phyloP scores from a whole-genome alignment of 495 filamentous ascomycete genomes.

The Aspergillus sparsus region DNA sequence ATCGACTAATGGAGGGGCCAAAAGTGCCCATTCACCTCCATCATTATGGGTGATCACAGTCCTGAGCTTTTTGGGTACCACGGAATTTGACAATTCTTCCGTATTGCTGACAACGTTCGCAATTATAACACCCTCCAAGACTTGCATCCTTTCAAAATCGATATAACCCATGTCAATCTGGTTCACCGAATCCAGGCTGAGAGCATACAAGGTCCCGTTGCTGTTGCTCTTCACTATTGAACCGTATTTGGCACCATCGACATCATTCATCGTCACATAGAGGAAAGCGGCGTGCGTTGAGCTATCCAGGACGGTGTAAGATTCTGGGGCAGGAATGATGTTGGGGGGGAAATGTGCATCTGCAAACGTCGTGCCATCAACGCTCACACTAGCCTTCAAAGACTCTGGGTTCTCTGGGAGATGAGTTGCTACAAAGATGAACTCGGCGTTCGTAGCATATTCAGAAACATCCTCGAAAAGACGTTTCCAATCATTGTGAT shows the following conservation, averaged over 20 bases:
- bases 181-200: conserved; percentile 77
- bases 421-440: conserved; percentile 83
- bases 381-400: conserved; percentile 74
- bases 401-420: conserved; percentile 61
- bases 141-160: conserved; percentile 94
- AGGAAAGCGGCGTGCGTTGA: conserved; percentile 91
- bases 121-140: conserved; percentile 83
- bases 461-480: conserved; percentile 70
- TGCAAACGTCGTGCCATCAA: conserved; percentile 81
- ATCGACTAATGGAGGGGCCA: conserved; percentile 68
- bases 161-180: conserved; percentile 72
- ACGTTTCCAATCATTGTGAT: conserved; percentile 60
- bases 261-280: conserved; percentile 74
- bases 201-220: conserved; percentile 91
- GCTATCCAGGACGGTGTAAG: conserved; percentile 91
- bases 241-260: conserved; percentile 66
- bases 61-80: conserved; percentile 74
- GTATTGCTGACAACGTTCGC: conserved; percentile 81
- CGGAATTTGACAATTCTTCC: conserved; percentile 56
- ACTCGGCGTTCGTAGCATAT: conserved; percentile 92
- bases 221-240: conserved; percentile 95
- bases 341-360: conserved; percentile 81
- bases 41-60: conserved; percentile 96
- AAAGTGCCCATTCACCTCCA: conserved; percentile 77
- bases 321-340: conserved; percentile 73